Evolutionary conservation across 257 asterid genomes (phyloP), one percentile per base, ranked within the genome.

Genomic region (Linaria vulgaris): DNA sequence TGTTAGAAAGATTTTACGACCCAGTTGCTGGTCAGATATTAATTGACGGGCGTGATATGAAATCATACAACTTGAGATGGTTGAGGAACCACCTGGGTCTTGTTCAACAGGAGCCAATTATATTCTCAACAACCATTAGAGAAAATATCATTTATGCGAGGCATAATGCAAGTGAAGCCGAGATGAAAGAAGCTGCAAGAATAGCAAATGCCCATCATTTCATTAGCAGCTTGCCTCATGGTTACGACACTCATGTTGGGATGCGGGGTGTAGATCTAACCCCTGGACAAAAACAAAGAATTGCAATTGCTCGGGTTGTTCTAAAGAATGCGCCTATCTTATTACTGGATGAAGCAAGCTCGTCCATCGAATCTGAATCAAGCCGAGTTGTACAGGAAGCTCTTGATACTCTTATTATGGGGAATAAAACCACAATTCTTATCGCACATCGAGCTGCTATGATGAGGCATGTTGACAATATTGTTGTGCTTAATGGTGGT

Each of bases 261-360:
- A 94, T 94, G 99, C 83, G 99, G 81, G 99, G 96, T 3, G 95
- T 94, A n/a, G 97, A 94, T 86, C 82, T 94, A 62, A 94, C 99
- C 15, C 99, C 97, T 0, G 99, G 99, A 24, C 99, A 94, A 73
- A 94, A 94, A 67, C 99, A 94, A 74, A 77, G 99, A 63, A 90
- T 94, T 19, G 99, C 96, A 31, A 94, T 94, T 44, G 99, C 99
- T 48, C 74, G 99, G 55, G 99, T 94, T 19, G 70, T 94, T 55
- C 54, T 94, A 61, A 94, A 94, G 79, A 94, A 94, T 20, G 99
- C 99, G 0, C 99, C 99, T 10, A 94, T 94, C 61, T 76, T 94
- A 34, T 79, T 94, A 50, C 77, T 94, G 78, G 99, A 94, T 43
- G 99, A 94, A 77, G 99, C 99, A 7, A 94, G 99, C 81, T 87